phyloP scores from a whole-genome alignment of 805 yeast species.

The Gaillardinia entomophila region DNA sequence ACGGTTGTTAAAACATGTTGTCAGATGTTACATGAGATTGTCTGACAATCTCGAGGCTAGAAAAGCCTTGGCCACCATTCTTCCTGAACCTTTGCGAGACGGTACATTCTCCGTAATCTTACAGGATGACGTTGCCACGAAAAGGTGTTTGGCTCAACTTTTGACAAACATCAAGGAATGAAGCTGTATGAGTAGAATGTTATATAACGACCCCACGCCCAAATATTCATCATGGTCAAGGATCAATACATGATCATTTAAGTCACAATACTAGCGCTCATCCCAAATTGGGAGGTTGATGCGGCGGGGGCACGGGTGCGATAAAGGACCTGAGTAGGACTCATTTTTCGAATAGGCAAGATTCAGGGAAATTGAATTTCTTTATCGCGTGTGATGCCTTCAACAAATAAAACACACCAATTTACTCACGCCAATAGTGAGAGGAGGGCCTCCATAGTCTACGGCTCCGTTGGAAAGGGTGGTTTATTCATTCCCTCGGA shows the following conservation, averaged over 20 bases:
- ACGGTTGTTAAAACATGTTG: conserved; percentile 84
- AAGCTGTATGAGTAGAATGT: not conserved
- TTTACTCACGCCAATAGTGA: conserved; percentile 41
- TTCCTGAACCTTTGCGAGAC: conserved; percentile 85
- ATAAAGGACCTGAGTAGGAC: too few relatives aligned
- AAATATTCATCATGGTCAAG: too few relatives aligned
- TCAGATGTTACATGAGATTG: conserved; percentile 85
- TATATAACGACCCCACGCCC: too few relatives aligned
- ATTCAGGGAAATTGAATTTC: too few relatives aligned
- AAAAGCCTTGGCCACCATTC: conserved; percentile 70
- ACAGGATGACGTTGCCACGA: conserved; percentile 84
- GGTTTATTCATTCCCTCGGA: conserved; percentile 50
- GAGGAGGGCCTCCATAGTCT: conserved; percentile 47
- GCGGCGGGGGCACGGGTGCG: too few relatives aligned
- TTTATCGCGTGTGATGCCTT: not conserved
- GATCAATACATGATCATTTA: too few relatives aligned
- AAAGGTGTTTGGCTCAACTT: conserved; percentile 79
- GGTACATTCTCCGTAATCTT: conserved; percentile 76
- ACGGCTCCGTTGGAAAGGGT: conserved; percentile 47
- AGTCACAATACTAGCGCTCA: too few relatives aligned
- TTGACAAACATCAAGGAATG: conserved; percentile 54
- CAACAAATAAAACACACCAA: conserved; percentile 9
- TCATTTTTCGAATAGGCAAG: too few relatives aligned
- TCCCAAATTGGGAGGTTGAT: too few relatives aligned
- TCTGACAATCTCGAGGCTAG: conserved; percentile 90